Evolutionary conservation across 192 early-diverging fungal genomes (phyloP).

Genomic region (Mortierella alpina): DNA sequence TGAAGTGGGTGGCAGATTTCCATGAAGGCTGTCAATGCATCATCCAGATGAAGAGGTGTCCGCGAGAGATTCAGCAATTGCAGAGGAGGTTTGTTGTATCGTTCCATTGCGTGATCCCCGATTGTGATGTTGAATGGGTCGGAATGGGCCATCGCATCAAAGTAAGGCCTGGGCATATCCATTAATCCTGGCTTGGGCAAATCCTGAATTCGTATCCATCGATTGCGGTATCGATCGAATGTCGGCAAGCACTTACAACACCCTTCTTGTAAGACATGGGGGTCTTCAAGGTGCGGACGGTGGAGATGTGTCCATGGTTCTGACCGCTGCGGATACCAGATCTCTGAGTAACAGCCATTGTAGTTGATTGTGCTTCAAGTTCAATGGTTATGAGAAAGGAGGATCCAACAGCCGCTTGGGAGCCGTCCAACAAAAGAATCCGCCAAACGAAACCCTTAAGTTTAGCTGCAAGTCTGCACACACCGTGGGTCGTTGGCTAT

Average conservation of each 20-base stretch:
- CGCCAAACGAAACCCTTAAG: conserved; percentile 7
- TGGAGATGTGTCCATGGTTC: conserved; percentile 94
- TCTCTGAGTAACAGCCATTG: conserved; percentile 68
- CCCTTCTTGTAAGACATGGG: conserved; percentile 87
- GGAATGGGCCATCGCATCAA: not conserved
- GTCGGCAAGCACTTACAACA: conserved; percentile 63
- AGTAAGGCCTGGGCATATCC: too few relatives aligned
- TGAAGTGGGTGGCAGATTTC: not conserved
- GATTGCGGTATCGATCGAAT: conserved; percentile 18
- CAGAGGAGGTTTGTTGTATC: not conserved
- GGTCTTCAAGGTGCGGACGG: conserved; percentile 72
- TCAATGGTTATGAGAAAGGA: conserved; percentile 36
- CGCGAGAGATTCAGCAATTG: not conserved
- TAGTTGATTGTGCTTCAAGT: conserved; percentile 7
- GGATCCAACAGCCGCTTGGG: conserved; percentile 17
- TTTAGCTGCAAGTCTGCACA: not conserved
- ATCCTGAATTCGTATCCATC: conserved; percentile 1
- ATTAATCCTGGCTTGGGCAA: not conserved
- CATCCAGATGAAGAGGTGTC: too few relatives aligned
- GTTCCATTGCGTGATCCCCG: not conserved
- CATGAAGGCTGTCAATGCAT: not conserved
- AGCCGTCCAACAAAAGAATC: conserved; percentile 3
- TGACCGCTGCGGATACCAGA: conserved; percentile 89
- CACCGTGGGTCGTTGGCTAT: not conserved
- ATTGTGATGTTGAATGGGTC: not conserved